phyloP scores from a whole-genome alignment of 1,284 basidiomycete species.

The Fomitopsis schrenkii region DNA sequence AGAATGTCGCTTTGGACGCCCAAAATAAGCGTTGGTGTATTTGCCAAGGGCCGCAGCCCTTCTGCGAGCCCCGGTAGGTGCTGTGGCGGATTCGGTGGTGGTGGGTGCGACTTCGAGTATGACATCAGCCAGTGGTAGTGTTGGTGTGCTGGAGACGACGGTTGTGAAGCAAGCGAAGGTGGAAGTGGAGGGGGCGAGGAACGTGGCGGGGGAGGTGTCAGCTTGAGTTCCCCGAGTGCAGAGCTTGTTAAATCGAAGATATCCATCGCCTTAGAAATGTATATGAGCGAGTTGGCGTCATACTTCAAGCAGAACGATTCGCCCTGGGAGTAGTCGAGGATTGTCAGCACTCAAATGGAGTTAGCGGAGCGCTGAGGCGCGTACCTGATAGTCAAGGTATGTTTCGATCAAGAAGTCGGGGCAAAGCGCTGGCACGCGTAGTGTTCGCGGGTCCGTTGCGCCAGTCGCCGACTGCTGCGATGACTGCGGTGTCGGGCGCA shows the following conservation, averaged over 20 bases:
- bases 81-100: slow-evolving; percentile 62
- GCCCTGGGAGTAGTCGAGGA: slow-evolving; percentile 41
- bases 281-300: slow-evolving; percentile 98
- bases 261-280: slow-evolving; percentile 99
- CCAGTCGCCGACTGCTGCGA: slow-evolving; percentile 20
- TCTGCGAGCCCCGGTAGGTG: slow-evolving; percentile 80
- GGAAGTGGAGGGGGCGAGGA: slow-evolving; percentile 22
- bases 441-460: slow-evolving; percentile 24
- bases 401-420: slow-evolving; percentile 99
- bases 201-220: slow-evolving; percentile 32
- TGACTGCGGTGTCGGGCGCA: slow-evolving; percentile 41
- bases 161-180: slow-evolving; percentile 25
- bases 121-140: slow-evolving; percentile 36
- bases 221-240: slow-evolving; percentile 67
- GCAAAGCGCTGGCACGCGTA: slow-evolving; percentile 74
- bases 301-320: slow-evolving; percentile 98
- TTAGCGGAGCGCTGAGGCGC: slow-evolving; percentile 2
- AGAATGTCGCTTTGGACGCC: slow-evolving; percentile 97
- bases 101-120: slow-evolving; percentile 67
- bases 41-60: slow-evolving; percentile 75
- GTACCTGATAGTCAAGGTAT: slow-evolving; percentile 93
- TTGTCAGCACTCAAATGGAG: background rate
- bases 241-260: slow-evolving; percentile 93
- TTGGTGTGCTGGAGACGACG: slow-evolving; percentile 18
- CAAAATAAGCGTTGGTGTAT: slow-evolving; percentile 84